phyloP scores from a whole-genome alignment of 768 basidiomycete species.

The Flagelloscypha sp. region DNA sequence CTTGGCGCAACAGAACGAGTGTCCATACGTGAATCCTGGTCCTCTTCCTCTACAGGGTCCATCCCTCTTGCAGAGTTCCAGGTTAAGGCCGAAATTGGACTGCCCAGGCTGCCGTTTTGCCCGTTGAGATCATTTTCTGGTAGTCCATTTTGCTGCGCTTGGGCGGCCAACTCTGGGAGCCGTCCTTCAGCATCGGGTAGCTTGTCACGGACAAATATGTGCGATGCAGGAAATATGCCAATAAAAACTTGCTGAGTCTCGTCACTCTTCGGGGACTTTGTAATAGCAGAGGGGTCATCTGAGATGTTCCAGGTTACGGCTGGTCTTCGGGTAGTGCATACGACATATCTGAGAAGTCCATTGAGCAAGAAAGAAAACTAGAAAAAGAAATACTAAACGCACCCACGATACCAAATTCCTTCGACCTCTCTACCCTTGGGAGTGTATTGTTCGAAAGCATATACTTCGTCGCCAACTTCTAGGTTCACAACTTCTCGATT shows the following conservation, averaged over 20 bases:
- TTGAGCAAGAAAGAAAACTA: slow-evolving; percentile 5
- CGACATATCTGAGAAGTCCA: slow-evolving; percentile 58
- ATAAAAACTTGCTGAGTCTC: slow-evolving; percentile 86
- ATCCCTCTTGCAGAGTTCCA: slow-evolving; percentile 37
- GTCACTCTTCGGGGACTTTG: slow-evolving; percentile 50
- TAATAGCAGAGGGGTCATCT: slow-evolving; percentile 45
- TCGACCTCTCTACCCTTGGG: slow-evolving; percentile 67
- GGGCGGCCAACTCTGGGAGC: slow-evolving; percentile 65
- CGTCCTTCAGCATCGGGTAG: slow-evolving; percentile 82
- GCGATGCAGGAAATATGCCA: slow-evolving; percentile 88
- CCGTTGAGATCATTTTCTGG: slow-evolving; percentile 23
- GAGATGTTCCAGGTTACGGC: slow-evolving; percentile 55
- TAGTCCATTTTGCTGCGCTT: too few relatives aligned
- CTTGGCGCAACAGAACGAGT: too few relatives aligned
- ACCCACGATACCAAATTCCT: slow-evolving; percentile 92
- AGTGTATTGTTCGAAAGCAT: slow-evolving; percentile 90
- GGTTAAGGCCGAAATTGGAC: slow-evolving; percentile 27
- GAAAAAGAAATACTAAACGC: slow-evolving; percentile 25
- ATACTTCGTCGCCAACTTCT: slow-evolving; percentile 94
- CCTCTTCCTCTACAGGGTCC: slow-evolving; percentile 56
- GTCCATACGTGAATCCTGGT: slow-evolving; percentile 36
- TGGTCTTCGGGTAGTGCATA: slow-evolving; percentile 71
- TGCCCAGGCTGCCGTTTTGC: slow-evolving; percentile 21
- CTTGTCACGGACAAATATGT: slow-evolving; percentile 81
- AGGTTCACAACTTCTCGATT: slow-evolving; percentile 75